These are phyloP conservation scores for Nannochloropsis salina DNA, from an alignment of 108 stramenopile species.

Conservation along the genomic window DNA sequence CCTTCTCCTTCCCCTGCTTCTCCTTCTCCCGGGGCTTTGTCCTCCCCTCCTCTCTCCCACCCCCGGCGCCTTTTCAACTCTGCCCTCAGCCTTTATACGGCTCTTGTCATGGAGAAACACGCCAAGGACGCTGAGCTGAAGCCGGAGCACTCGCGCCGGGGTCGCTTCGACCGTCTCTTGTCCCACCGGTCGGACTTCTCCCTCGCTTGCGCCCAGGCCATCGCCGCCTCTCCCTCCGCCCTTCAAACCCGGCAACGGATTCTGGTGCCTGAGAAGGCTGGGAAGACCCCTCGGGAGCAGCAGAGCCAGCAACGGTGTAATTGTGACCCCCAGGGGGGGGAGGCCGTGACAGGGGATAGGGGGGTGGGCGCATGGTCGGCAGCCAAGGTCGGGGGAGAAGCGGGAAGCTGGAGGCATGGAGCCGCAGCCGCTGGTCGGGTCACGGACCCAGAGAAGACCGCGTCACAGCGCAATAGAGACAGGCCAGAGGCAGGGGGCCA, in stretches of 20 bases:
- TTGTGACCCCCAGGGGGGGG: neutral
- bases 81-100: neutral
- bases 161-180: neutral
- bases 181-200: neutral
- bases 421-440: too few relatives aligned
- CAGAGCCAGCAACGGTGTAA: neutral
- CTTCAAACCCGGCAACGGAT: neutral
- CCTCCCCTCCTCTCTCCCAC: neutral
- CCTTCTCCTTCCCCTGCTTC: neutral
- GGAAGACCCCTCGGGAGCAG: neutral
- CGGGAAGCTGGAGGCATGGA: neutral
- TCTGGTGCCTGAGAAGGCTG: neutral
- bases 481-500: too few relatives aligned
- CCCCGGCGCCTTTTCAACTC: neutral
- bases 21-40: neutral
- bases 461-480: too few relatives aligned
- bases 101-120: neutral
- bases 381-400: neutral
- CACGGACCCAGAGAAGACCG: too few relatives aligned
- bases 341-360: neutral
- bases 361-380: neutral
- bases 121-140: constrained; percentile 1
- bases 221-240: neutral
- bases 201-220: neutral
- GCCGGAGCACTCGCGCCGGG: neutral